Evolutionary conservation across 2,329 filamentous ascomycete genomes (phyloP).

Genomic region (Nemania abortiva): DNA sequence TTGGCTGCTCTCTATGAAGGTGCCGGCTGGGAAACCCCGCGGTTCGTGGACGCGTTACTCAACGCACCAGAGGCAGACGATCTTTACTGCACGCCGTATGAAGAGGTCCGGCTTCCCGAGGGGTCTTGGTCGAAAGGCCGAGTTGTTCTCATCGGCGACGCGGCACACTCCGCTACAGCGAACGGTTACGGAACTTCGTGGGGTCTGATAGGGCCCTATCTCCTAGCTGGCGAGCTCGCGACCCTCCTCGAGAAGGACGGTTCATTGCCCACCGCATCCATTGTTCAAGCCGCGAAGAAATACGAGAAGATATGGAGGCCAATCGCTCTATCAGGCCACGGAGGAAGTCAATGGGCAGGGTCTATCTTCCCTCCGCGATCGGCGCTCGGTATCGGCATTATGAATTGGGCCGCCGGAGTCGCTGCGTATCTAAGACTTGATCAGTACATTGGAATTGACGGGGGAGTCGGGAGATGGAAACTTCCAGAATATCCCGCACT

Average conservation of each 20-base stretch:
- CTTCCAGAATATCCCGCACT: conserved; percentile 43
- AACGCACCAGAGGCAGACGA: conserved; percentile 53
- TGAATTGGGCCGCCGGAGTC: conserved; percentile 33
- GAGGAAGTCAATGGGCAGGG: conserved; percentile 11
- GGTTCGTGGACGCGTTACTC: conserved; percentile 54
- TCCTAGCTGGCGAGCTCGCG: conserved; percentile 62
- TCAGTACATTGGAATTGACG: conserved; percentile 35
- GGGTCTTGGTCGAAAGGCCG: conserved; percentile 50
- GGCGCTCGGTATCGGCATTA: conserved; percentile 36
- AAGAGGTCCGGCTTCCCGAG: conserved; percentile 53
- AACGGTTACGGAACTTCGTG: conserved; percentile 60
- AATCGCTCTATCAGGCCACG: conserved; percentile 39
- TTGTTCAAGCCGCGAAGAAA: conserved; percentile 27
- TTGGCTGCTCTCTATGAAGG: conserved; percentile 57
- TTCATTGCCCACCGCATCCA: conserved; percentile 19
- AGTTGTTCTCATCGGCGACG: conserved; percentile 62
- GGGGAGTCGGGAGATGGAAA: conserved; percentile 39
- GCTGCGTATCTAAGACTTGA: conserved; percentile 41
- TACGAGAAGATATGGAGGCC: conserved; percentile 44
- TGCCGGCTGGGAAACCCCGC: conserved; percentile 59
- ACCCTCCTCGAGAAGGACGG: conserved; percentile 30
- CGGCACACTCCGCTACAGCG: conserved; percentile 59
- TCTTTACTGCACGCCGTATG: conserved; percentile 58
- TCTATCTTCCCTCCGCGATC: conserved; percentile 37
- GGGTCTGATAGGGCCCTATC: conserved; percentile 61